These are phyloP conservation scores for Macadamia integrifolia DNA, from an alignment of 164 flowering plant genomes.

Conservation along the genomic window DNA sequence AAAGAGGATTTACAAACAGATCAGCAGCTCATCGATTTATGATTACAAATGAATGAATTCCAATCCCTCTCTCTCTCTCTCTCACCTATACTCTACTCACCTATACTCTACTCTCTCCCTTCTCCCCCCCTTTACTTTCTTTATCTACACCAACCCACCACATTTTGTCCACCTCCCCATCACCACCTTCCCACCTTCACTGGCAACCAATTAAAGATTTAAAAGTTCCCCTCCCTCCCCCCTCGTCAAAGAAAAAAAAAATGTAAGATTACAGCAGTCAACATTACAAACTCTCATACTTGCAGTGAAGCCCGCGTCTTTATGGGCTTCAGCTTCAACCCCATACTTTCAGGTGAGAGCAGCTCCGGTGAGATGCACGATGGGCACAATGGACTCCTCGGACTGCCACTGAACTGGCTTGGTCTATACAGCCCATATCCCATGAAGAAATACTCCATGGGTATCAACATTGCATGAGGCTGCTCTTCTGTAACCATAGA, in stretches of 20 bases:
- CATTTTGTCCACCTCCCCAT: background rate
- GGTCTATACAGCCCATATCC: constrained; percentile 83
- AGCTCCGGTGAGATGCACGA: constrained; percentile 86
- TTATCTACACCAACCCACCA: constrained; percentile 18
- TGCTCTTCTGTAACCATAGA: constrained; percentile 98
- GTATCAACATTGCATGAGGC: constrained; percentile 96
- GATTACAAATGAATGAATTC: constrained; percentile 1
- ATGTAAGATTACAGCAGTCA: constrained; percentile 6
- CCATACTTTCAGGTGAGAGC: constrained; percentile 97
- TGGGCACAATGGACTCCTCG: constrained; percentile 85
- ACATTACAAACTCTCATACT: constrained; percentile 12
- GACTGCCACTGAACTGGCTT: constrained; percentile 54
- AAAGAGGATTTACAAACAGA: background rate
- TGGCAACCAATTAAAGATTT: background rate
- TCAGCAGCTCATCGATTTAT: background rate
- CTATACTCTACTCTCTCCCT: background rate
- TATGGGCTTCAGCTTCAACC: constrained; percentile 89
- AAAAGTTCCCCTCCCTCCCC: background rate
- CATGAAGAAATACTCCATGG: constrained; percentile 90
- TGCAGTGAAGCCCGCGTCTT: constrained; percentile 53
- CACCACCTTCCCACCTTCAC: background rate
- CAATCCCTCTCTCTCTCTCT: background rate
- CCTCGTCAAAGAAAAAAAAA: background rate
- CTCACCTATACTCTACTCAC: background rate
- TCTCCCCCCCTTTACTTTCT: background rate